phyloP scores from a whole-genome alignment of 2,329 filamentous ascomycete species.

The Nemania sp. region DNA sequence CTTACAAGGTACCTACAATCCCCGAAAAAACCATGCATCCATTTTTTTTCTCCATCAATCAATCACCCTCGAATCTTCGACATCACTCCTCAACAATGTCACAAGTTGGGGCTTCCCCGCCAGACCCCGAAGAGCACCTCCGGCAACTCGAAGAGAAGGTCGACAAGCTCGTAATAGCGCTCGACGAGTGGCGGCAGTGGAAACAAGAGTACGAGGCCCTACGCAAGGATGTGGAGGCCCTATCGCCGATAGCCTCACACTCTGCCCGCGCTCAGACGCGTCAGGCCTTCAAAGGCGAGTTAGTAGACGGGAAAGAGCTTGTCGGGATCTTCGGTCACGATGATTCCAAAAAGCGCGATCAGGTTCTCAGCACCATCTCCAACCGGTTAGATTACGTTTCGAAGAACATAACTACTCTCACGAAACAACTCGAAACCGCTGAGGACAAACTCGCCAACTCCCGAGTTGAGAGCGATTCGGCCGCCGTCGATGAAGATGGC shows the following conservation, averaged over 20 bases:
- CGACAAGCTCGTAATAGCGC: constrained; percentile 76
- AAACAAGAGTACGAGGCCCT: constrained; percentile 92
- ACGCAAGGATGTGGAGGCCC: constrained; percentile 79
- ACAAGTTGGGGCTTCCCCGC: constrained; percentile 63
- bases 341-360: constrained; percentile 64
- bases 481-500: constrained; percentile 73
- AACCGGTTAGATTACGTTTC: constrained; percentile 90
- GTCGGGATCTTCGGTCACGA: constrained; percentile 61
- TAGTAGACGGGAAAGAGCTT: constrained; percentile 71
- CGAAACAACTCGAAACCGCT: constrained; percentile 67
- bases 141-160: constrained; percentile 81
- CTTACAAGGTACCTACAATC: no score
- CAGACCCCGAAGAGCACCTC: constrained; percentile 80
- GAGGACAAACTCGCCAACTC: constrained; percentile 78
- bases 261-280: constrained; percentile 70
- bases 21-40: constrained; percentile 2
- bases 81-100: constrained; percentile 27
- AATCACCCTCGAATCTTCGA: constrained; percentile 12
- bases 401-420: constrained; percentile 78
- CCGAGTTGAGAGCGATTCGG: constrained; percentile 69
- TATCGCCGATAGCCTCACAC: constrained; percentile 61
- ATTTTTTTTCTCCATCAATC: constrained; percentile 24
- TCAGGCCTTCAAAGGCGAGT: constrained; percentile 69
- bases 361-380: constrained; percentile 75
- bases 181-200: constrained; percentile 91